Evolutionary conservation across 257 asterid species (phyloP), one percentile per base, ranked within the genome.

Genomic region (Oldenlandia corymbosa): DNA sequence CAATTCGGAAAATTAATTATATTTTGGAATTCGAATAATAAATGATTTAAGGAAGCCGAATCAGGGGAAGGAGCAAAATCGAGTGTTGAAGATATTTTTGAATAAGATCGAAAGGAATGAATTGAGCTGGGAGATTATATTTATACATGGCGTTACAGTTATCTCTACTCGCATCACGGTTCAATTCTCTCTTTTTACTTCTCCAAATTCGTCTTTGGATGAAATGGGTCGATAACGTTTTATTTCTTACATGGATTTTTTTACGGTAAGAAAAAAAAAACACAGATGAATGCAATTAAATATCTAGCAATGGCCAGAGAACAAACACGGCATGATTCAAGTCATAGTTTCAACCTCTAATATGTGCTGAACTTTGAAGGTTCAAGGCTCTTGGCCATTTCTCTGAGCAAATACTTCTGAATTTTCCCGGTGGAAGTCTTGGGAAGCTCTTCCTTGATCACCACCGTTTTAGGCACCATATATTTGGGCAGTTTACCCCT

Each of bases 151-250:
- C 80, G 98, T 74, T 80, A 73, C 74, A 66, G 76, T 43, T 88
- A 86, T 41, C 79, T 88, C 68, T 91, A 88, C 76, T 85, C 98
- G 31, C 98, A 91, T 71, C 97, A 89, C 42, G 95, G 95, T 89
- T 36, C n/a, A 5, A 52, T 39, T 20, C 69, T 36, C 50, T 42
- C 26, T 17, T 10, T 10, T 13, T 24, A 42, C 23, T 6, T 58
- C 20, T 9, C 21, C 1, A 7, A 21, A 8, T 26, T 18, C 14
- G 3, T 12, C 48, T 26, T 9, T 7, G n/a, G n/a, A n/a, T n/a
- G n/a, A n/a, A n/a, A n/a, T n/a, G n/a, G n/a, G n/a, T n/a, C n/a
- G 2, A n/a, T n/a, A n/a, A n/a, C n/a, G n/a, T n/a, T n/a, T n/a
- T n/a, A n/a, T n/a, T n/a, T n/a, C n/a, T n/a, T n/a, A n/a, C n/a